Conservation (phyloP, 176 grass and related monocot genomes). For the Oryza meridionalis region DNA sequence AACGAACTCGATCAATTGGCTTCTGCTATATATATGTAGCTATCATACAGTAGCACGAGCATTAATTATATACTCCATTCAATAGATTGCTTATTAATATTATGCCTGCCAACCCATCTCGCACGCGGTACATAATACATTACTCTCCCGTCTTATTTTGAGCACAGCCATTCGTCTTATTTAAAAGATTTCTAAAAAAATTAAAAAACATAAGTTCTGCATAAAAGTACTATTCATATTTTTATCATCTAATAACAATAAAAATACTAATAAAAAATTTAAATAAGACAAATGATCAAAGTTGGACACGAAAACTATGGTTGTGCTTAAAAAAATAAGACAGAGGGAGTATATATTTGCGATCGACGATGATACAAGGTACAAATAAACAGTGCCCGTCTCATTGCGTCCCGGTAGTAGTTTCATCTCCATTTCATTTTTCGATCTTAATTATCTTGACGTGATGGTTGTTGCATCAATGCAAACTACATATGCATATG, state of each 20-base stretch:
- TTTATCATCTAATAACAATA: too few species aligned
- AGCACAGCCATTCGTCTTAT: too few species aligned
- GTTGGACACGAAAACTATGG: too few species aligned
- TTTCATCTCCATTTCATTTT: not conserved
- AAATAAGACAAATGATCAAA: too few species aligned
- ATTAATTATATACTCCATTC: not conserved
- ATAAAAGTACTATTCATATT: too few species aligned
- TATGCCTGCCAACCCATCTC: not conserved
- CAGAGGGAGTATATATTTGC: not conserved
- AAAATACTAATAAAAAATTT: too few species aligned
- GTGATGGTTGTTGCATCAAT: not conserved
- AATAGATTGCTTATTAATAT: not conserved
- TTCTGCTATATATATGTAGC: not conserved
- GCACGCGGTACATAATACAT: not conserved
- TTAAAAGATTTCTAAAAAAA: too few species aligned
- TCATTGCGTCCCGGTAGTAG: not conserved
- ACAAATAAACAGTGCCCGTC: not conserved
- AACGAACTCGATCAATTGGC: not conserved
- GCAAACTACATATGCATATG: not conserved
- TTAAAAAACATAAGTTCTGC: too few species aligned
- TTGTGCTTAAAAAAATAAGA: too few species aligned
- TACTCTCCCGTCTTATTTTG: too few species aligned
- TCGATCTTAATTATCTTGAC: not conserved
- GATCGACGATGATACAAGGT: not conserved
- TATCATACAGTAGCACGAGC: not conserved